phyloP scores from a whole-genome alignment of 2,329 filamentous ascomycete genomes.

The Fusarium agapanthi region DNA sequence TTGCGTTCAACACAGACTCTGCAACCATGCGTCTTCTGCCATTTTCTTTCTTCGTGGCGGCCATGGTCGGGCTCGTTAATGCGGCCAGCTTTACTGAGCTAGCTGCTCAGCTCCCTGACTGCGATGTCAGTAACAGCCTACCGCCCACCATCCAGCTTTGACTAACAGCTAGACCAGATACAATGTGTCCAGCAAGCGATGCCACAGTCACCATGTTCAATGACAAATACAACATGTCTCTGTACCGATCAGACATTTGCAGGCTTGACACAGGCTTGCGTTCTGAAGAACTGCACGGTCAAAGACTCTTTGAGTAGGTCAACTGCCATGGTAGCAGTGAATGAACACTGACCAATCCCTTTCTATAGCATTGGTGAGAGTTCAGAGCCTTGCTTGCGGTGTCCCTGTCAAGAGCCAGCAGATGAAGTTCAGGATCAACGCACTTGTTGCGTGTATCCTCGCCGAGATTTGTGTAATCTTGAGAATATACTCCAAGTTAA shows the following conservation, averaged over 20 bases:
- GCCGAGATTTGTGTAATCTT: constrained; percentile 21
- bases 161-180: constrained; percentile 10
- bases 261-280: constrained; percentile 19
- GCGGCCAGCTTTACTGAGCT: constrained; percentile 26
- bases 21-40: constrained; percentile 23
- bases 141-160: background rate
- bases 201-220: constrained; percentile 16
- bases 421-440: constrained; percentile 22
- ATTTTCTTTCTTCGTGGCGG: background rate
- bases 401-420: constrained; percentile 26
- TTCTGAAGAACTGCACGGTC: constrained; percentile 15
- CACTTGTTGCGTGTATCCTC: constrained; percentile 19
- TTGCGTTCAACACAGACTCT: background rate
- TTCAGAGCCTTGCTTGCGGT: constrained; percentile 22
- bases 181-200: constrained; percentile 20
- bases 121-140: constrained; percentile 6
- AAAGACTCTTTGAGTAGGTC: constrained; percentile 30
- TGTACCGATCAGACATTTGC: constrained; percentile 30
- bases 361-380: constrained; percentile 4
- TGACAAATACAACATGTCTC: constrained; percentile 28
- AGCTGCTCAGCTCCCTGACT: constrained; percentile 16
- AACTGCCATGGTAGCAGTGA: background rate
- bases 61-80: constrained; percentile 5
- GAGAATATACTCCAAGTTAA: constrained; percentile 23
- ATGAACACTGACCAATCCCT: background rate